Base-by-base conservation (phyloP, 148 eudicot genomes). In the Pouteria glomerata region DNA sequence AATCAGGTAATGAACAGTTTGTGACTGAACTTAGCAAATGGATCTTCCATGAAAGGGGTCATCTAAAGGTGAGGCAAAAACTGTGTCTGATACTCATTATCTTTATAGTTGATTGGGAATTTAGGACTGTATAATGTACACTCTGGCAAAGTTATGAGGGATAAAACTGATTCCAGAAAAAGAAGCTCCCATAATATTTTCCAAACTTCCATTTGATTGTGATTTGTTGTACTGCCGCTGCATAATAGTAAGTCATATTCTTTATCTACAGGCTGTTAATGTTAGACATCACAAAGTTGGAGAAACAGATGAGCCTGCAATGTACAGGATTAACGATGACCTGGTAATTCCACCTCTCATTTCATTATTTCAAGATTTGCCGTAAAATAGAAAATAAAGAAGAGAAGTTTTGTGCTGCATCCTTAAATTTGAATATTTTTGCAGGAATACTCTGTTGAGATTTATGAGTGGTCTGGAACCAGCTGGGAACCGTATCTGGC, bases 1-100 rank as follows among this genome's bases (percentile, higher is more conserved):
- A 85, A 84, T 90, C 96, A 78, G 93, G 96, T 39, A 92, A 92
- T 75, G 91, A 88, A 69, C 91, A 85, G 69, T 88, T 90, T 68
- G 77, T 84, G 27, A 88, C 87, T 34, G 96, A 92, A 82, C 77
- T 90, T 70, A 88, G 89, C 82, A 90, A 90, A 87, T 92, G 98
- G 98, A 77, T 92, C 52, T 90, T 92, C 84, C 98, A 92, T 59
- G 98, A 90, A 80, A 88, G 98, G 72, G 98, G 98, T 82, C 98
- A 92, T 77, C 82, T 92, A 16, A 92, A 90, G 96, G 96, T 90
- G 70, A 37, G 68, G 18, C 19, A 37, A 31, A 39, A 50, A 50
- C 6, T 70, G 29, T 51, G 42, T 42, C 30, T 29, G 14, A 7
- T 42, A 51, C 47, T 24, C 29, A 27, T 57, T n/a, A 31, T 15